phyloP scores from a whole-genome alignment of 208 protist genomes.

The Tritrichomonas foetus region DNA sequence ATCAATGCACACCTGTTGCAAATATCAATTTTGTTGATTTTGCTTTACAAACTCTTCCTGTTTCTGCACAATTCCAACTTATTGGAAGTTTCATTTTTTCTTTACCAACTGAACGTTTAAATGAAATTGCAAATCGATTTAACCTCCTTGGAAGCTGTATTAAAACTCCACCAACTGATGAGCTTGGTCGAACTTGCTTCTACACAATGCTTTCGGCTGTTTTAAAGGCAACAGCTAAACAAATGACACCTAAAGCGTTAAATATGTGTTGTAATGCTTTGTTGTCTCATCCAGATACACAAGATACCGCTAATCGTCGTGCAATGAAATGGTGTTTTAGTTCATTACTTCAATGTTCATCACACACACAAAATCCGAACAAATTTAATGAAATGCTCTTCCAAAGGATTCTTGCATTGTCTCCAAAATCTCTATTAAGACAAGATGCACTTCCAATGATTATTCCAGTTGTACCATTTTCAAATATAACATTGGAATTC shows the following conservation, averaged over 20 bases:
- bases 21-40: not conserved
- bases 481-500: not conserved
- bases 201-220: not conserved
- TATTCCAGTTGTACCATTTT: not conserved
- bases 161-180: not conserved
- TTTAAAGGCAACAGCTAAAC: not conserved
- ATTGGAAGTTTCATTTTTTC: not conserved
- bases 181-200: not conserved
- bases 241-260: not conserved
- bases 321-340: not conserved
- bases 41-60: not conserved
- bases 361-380: not conserved
- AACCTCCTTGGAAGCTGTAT: not conserved
- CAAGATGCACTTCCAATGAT: not conserved
- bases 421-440: not conserved
- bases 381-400: not conserved
- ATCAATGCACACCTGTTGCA: not conserved
- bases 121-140: not conserved
- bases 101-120: not conserved
- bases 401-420: not conserved
- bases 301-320: not conserved
- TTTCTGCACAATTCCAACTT: not conserved
- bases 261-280: not conserved
- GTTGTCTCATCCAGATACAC: not conserved
- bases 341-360: not conserved